A percentile compares a stretch with the other conserved stretches of the same genome.
These are phyloP conservation scores for Bombardia bombarda DNA, from an alignment of 495 filamentous ascomycete species.

Conservation along the genomic window DNA sequence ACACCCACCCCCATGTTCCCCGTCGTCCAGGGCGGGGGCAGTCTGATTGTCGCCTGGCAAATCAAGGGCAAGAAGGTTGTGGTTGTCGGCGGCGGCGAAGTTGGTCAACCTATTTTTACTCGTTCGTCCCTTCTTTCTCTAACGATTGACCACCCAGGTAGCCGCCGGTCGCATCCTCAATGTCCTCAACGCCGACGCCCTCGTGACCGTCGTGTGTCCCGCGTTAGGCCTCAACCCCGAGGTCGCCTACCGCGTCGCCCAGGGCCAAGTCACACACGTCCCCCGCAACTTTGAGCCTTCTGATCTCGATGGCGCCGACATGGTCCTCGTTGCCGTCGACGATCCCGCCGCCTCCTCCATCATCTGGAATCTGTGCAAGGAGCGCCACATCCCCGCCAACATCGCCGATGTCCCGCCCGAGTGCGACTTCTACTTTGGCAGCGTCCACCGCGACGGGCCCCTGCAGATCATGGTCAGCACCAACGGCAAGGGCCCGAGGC, in stretches of 20 bases:
- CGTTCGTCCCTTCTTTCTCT: not conserved
- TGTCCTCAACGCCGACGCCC: constrained; percentile 88
- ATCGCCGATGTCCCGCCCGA: constrained; percentile 95
- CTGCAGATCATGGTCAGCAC: constrained; percentile 98
- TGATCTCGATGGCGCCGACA: constrained; percentile 61
- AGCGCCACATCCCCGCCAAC: constrained; percentile 76
- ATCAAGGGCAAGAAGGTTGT: constrained; percentile 73
- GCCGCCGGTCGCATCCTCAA: constrained; percentile 90
- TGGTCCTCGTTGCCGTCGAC: constrained; percentile 91
- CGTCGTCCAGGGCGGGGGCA: constrained; percentile 78
- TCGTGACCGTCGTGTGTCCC: constrained; percentile 78
- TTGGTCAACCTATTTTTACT: constrained; percentile 29
- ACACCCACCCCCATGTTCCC: constrained; percentile 54
- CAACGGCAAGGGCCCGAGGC: constrained; percentile 89
- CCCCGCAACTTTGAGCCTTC: constrained; percentile 73
- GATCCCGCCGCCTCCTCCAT: constrained; percentile 77
- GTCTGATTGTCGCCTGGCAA: constrained; percentile 92
- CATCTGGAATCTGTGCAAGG: constrained; percentile 90
- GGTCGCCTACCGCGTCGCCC: constrained; percentile 69
- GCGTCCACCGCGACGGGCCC: constrained; percentile 87
- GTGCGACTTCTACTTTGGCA: constrained; percentile 98
- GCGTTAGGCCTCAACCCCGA: constrained; percentile 75
- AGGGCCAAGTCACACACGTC: constrained; percentile 65
- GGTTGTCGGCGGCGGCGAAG: constrained; percentile 90
- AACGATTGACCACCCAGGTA: constrained; percentile 48